These are phyloP conservation scores for Juglanconis oblonga DNA, from an alignment of 2,329 filamentous ascomycete genomes.

Conservation along the genomic window DNA sequence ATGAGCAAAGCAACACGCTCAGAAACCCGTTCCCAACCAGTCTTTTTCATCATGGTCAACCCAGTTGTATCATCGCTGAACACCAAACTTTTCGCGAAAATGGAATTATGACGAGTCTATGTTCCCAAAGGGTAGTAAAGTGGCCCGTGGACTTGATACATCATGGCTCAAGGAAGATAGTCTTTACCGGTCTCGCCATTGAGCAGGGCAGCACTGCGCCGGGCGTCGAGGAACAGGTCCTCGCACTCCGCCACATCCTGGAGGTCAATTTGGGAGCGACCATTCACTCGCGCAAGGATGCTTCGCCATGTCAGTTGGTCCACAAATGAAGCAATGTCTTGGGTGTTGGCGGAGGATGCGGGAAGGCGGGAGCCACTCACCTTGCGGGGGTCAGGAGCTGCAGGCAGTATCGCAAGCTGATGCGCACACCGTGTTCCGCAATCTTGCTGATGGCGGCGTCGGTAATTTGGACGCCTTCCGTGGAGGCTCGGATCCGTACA, in stretches of 20 bases:
- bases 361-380: conserved; percentile 36
- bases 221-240: conserved; percentile 79
- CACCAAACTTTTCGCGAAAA: conserved; percentile 22
- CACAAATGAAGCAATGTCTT: conserved; percentile 26
- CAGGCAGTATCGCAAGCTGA: conserved; percentile 88
- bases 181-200: conserved; percentile 58
- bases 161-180: conserved; percentile 63
- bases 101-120: conserved; percentile 27
- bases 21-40: conserved; percentile 24
- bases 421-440: conserved; percentile 79
- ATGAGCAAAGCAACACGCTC: conserved; percentile 21
- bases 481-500: conserved; percentile 77
- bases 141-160: conserved; percentile 17
- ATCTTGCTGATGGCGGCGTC: conserved; percentile 86
- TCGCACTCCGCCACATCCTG: conserved; percentile 78
- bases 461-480: conserved; percentile 74
- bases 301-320: conserved; percentile 41
- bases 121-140: not conserved
- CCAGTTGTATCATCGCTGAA: conserved; percentile 22
- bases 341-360: conserved; percentile 6
- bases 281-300: conserved; percentile 84
- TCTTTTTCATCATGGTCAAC: conserved; percentile 18
- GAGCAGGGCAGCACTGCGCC: conserved; percentile 71
- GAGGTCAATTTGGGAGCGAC: conserved; percentile 71
- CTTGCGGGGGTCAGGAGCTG: conserved; percentile 86